Percentiles rank a stretch among this genome's conserved stretches.
Conservation (phyloP, 306 rosid species). For the Urtica urens region DNA sequence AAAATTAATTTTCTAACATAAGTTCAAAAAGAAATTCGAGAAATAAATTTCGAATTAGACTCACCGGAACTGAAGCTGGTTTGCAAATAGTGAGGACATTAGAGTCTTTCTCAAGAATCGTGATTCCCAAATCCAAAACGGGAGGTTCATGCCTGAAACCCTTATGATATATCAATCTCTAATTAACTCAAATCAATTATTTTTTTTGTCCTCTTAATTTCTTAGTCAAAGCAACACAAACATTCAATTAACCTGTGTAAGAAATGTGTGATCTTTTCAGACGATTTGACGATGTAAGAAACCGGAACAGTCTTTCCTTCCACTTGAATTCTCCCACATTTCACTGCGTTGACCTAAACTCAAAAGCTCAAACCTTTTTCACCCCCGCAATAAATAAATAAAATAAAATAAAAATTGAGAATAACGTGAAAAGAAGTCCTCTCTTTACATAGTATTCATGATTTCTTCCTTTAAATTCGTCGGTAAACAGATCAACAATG, state of each 20-base stretch:
- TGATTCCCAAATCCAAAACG: conserved; percentile 54
- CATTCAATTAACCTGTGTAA: conserved; percentile 43
- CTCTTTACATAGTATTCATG: conserved; percentile 69
- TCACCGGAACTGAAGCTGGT: conserved; percentile 85
- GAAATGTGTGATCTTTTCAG: conserved; percentile 77
- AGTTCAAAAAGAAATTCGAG: background rate
- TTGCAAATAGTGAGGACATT: conserved; percentile 71
- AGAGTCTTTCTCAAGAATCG: conserved; percentile 39
- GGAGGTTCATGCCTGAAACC: conserved; percentile 87
- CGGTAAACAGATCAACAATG: conserved; percentile 72
- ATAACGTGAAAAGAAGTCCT: background rate
- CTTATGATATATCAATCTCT: conserved; percentile 19
- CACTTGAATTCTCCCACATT: conserved; percentile 46
- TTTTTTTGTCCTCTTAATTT: too few species aligned
- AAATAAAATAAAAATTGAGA: background rate
- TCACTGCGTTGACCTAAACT: conserved; percentile 38
- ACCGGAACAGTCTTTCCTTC: conserved; percentile 40
- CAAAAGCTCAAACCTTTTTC: background rate
- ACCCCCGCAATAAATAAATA: background rate
- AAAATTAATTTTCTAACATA: too few species aligned
- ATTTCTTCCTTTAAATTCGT: conserved; percentile 87
- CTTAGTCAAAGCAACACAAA: background rate
- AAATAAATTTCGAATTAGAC: conserved; percentile 8
- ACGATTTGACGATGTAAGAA: conserved; percentile 43
- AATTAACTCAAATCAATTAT: conserved; percentile 14